phyloP scores from a whole-genome alignment of 495 filamentous ascomycete genomes.

The Trichoderma asperelloides region DNA sequence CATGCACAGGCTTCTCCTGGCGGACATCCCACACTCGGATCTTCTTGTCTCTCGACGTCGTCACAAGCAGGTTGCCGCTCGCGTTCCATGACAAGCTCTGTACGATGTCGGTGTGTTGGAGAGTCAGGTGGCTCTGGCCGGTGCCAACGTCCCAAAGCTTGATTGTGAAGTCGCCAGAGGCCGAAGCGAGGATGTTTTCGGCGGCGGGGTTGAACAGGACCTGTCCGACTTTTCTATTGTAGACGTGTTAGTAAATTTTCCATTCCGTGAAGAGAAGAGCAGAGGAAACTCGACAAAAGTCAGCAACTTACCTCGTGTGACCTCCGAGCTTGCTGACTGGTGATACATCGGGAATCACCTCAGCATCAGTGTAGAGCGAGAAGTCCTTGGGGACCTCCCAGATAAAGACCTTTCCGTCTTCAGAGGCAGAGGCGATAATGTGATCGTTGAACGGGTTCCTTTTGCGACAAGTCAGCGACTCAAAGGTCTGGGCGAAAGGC shows the following conservation, averaged over 20 bases:
- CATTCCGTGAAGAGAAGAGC: neutral
- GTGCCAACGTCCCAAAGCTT: constrained; percentile 92
- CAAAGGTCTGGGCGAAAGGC: neutral
- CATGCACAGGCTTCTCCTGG: constrained; percentile 80
- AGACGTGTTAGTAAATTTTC: neutral
- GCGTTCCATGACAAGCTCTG: constrained; percentile 95
- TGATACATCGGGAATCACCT: constrained; percentile 71
- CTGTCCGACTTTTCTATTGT: constrained; percentile 79
- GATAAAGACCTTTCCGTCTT: constrained; percentile 93
- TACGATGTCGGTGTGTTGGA: constrained; percentile 83
- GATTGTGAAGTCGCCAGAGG: constrained; percentile 89
- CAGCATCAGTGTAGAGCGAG: constrained; percentile 69
- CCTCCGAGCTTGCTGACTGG: constrained; percentile 75
- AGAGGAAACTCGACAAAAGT: neutral
- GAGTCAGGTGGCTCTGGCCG: constrained; percentile 58
- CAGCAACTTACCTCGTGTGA: constrained; percentile 46
- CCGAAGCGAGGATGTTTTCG: constrained; percentile 89
- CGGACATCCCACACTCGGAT: constrained; percentile 93
- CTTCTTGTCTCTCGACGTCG: constrained; percentile 96
- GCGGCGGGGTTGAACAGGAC: constrained; percentile 96
- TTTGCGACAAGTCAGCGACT: constrained; percentile 26
- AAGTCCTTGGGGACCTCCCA: constrained; percentile 92
- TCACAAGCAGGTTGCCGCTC: constrained; percentile 79
- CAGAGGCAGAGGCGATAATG: constrained; percentile 85
- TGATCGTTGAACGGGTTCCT: constrained; percentile 95